These are phyloP conservation scores for Scheffersomyces stipitis DNA, from an alignment of 805 yeast species.

Conservation along the genomic window DNA sequence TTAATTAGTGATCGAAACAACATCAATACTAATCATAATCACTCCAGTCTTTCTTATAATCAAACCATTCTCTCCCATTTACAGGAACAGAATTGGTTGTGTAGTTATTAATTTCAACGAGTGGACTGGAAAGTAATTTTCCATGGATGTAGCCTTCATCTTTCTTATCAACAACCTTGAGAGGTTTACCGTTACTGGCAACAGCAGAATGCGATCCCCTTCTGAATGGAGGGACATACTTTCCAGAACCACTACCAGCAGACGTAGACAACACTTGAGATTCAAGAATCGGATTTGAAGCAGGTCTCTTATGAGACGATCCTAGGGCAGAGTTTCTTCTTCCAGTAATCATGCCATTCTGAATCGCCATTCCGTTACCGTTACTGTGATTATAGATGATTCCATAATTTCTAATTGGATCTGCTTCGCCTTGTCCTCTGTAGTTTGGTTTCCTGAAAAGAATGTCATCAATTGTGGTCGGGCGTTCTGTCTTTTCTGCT, in stretches of 20 bases:
- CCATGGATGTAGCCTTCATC: constrained; percentile 2
- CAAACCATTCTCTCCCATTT: constrained; percentile 23
- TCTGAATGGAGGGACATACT: constrained; percentile 72
- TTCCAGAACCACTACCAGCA: constrained; percentile 39
- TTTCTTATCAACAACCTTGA: constrained; percentile 3
- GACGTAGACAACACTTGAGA: constrained; percentile 10
- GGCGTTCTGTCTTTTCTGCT: background rate
- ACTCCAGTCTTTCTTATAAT: constrained; percentile 26
- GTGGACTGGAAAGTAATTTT: constrained; percentile 2
- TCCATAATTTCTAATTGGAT: constrained; percentile 1
- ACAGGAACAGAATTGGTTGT: constrained; percentile 24
- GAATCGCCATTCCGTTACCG: background rate
- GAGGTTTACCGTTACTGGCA: background rate
- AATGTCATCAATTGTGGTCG: constrained; percentile 3
- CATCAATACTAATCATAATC: constrained; percentile 17
- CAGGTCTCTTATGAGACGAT: constrained; percentile 4
- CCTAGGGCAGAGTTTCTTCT: constrained; percentile 6
- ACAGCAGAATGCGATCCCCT: constrained; percentile 45
- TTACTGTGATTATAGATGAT: background rate
- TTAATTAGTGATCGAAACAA: background rate
- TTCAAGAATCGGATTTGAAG: constrained; percentile 2
- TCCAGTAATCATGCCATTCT: background rate
- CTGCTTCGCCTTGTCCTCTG: constrained; percentile 3
- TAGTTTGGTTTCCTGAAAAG: constrained; percentile 15
- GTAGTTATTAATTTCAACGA: constrained; percentile 5